These are phyloP conservation scores for Dictyostelium firmibasis DNA, from an alignment of 78 protist species.

Conservation along the genomic window DNA sequence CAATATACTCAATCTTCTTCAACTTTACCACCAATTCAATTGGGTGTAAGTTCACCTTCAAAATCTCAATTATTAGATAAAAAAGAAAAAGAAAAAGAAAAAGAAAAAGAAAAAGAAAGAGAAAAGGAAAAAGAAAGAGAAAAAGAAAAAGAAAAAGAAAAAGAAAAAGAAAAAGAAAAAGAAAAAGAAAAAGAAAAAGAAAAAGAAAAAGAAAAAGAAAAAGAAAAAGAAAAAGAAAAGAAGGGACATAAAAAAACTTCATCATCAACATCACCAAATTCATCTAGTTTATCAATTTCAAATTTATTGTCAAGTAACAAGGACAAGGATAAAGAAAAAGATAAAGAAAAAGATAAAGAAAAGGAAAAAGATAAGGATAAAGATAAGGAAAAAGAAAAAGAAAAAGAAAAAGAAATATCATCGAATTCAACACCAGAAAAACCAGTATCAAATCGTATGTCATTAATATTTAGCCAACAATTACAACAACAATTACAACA, in stretches of 20 bases:
- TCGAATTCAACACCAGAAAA: neutral
- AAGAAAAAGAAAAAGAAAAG: neutral
- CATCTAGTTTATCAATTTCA: neutral
- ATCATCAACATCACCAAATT: conserved; percentile 1
- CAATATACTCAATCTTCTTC: neutral
- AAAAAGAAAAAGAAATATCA: neutral
- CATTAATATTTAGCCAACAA: conserved; percentile 4
- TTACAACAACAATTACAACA: neutral
- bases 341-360: neutral
- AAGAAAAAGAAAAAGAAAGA: neutral
- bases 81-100: conserved; percentile 1
- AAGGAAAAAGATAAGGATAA: neutral
- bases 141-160: neutral
- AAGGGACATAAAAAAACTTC: neutral
- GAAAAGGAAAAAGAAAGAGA: conserved; percentile 2
- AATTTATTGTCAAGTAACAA: neutral
- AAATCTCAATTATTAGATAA: neutral
- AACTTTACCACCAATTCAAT: neutral
- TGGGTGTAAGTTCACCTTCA: neutral
- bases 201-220: neutral
- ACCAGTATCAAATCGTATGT: conserved; percentile 4
- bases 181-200: neutral
- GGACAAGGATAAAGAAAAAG: conserved; percentile 14
- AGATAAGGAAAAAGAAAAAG: neutral
- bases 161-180: neutral